These are phyloP conservation scores for Apiospora koreana DNA, from an alignment of 2,329 filamentous ascomycete species.

Conservation along the genomic window DNA sequence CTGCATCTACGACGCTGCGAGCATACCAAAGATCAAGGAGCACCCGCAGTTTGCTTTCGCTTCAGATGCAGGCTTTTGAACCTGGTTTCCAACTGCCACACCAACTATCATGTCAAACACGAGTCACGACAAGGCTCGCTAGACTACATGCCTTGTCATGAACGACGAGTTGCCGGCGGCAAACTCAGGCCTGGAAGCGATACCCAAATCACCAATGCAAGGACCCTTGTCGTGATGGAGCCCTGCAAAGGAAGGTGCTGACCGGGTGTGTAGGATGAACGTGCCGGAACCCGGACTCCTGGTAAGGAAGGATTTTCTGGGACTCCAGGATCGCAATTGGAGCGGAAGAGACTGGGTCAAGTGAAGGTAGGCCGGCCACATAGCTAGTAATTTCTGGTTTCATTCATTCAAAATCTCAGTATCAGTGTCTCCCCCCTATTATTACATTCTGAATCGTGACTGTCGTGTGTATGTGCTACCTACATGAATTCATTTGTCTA, in stretches of 20 bases:
- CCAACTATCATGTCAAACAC: not conserved
- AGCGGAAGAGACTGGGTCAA: not conserved
- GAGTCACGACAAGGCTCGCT: not conserved
- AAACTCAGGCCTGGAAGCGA: no score
- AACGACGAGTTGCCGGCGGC: not conserved
- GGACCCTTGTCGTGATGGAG: not conserved
- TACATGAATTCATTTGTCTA: constrained; percentile 1
- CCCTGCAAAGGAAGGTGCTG: not conserved
- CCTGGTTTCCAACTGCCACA: not conserved
- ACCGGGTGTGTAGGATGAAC: not conserved
- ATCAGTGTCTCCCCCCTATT: not conserved
- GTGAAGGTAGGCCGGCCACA: not conserved
- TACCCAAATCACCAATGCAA: not conserved
- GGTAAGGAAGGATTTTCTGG: not conserved
- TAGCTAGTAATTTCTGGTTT: not conserved
- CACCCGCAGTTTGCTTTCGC: not conserved
- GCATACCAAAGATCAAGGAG: not conserved
- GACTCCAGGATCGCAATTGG: not conserved
- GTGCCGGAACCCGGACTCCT: not conserved
- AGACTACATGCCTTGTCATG: not conserved
- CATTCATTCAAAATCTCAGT: not conserved
- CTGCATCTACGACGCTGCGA: not conserved
- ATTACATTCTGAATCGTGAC: not conserved
- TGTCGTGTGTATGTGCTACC: not conserved
- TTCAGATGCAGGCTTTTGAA: not conserved